Evolutionary conservation across 768 basidiomycete genomes (phyloP).

Genomic region (Boletus vinaceobasis): DNA sequence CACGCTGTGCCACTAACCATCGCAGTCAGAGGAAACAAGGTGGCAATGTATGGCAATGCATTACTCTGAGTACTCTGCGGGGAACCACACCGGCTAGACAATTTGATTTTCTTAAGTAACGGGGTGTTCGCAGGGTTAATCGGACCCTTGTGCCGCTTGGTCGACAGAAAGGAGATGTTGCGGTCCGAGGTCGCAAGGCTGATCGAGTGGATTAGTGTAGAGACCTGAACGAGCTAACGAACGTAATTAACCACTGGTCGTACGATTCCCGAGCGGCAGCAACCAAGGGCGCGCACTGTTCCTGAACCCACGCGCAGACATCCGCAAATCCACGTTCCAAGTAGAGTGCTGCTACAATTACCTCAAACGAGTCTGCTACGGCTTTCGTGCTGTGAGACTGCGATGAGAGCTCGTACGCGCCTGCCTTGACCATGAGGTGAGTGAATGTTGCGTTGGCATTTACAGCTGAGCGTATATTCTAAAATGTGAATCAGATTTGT

Average conservation of each 20-base stretch:
- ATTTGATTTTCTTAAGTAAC: constrained; percentile 19
- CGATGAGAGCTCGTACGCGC: constrained; percentile 20
- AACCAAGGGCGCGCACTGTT: constrained; percentile 39
- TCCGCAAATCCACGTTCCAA: constrained; percentile 37
- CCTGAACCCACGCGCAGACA: constrained; percentile 38
- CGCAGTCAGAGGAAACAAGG: constrained; percentile 2
- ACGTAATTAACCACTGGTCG: constrained; percentile 21
- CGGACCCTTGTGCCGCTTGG: constrained; percentile 11
- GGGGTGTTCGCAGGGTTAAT: constrained; percentile 6
- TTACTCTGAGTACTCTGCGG: constrained; percentile 23
- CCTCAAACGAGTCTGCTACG: constrained; percentile 47
- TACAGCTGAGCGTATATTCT: constrained; percentile 26
- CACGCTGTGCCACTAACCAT: constrained; percentile 23
- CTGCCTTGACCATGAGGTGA: constrained; percentile 37
- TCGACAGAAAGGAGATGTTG: neutral
- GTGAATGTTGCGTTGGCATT: constrained; percentile 38
- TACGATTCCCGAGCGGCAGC: constrained; percentile 28
- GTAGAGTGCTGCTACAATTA: constrained; percentile 43
- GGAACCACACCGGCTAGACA: constrained; percentile 14
- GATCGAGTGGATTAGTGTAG: constrained; percentile 7
- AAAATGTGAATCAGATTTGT: neutral
- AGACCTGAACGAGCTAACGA: neutral
- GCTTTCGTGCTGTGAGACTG: constrained; percentile 32
- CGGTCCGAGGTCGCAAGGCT: constrained; percentile 10
- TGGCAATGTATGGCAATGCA: neutral